Percentiles rank a stretch among this genome's conserved stretches.
Conservation (phyloP, 164 flowering plant genomes). For the Tetracentron sinense region DNA sequence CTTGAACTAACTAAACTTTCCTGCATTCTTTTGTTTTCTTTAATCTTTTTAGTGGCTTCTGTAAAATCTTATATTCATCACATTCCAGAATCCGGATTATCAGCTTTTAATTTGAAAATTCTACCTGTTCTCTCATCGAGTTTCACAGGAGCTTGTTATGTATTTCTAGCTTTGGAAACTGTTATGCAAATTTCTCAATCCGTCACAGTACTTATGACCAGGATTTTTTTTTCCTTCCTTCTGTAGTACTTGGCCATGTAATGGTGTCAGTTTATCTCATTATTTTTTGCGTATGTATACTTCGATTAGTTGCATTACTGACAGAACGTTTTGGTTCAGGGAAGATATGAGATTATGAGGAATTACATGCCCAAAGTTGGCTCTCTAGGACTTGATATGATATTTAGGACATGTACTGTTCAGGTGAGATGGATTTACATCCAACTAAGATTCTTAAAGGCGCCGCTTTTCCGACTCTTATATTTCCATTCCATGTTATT, state of each 20-base stretch:
- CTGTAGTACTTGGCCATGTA: not conserved
- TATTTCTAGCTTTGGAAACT: no score
- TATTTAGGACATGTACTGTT: slow-evolving; percentile 98
- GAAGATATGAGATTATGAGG: slow-evolving; percentile 91
- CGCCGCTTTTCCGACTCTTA: not conserved
- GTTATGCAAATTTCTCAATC: no score
- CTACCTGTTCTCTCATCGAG: no score
- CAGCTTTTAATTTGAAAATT: no score
- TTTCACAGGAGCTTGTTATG: no score
- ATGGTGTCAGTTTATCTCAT: not conserved
- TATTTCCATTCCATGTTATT: not conserved
- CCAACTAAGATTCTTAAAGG: not conserved
- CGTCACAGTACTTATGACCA: no score
- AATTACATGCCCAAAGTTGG: slow-evolving; percentile 99
- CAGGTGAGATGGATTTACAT: slow-evolving; percentile 52
- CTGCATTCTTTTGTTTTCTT: no score
- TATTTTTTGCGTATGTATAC: not conserved
- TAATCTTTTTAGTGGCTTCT: no score
- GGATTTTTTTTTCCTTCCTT: not conserved
- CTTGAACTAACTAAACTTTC: no score
- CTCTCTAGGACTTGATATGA: slow-evolving; percentile 93
- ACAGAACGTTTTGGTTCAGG: slow-evolving; percentile 54
- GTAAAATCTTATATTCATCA: no score
- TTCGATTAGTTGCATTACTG: slow-evolving; percentile 14
- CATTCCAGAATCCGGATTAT: no score